Evolutionary conservation across 1,139 yeast genomes (phyloP), one percentile per base, ranked within the genome.

Genomic region (Geotrichum fermentans): DNA sequence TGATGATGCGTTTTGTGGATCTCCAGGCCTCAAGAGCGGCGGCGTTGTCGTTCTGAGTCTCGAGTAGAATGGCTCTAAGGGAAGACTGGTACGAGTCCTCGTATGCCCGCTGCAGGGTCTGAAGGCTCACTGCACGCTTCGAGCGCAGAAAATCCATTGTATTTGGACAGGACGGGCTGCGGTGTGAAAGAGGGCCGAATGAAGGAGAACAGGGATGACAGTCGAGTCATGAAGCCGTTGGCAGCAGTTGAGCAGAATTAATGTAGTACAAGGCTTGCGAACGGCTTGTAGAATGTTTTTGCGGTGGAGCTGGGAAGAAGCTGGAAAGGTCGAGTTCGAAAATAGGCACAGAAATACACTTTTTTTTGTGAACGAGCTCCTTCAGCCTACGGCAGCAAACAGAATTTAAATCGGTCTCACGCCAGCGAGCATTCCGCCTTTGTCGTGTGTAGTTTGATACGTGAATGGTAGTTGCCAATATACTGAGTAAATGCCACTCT

Each of bases 51-150:
- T 63, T 62, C 48, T 62, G 55, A 22, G 66, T 59, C 47, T 68
- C 72, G 38, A 64, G 56, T 30, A 67, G 60, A 13, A 67, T 65
- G 24, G 69, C 61, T 52, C 67, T 67, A 21, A 68, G 59, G 7
- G 69, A 63, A 37, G 62, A 55, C 55, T 66, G 64, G 53, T 68
- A 67, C 14, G 70, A 69, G 36, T 65, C 71, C 43, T 68, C 68
- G 54, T 68, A 67, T 14, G 65, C 58, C 37, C 55, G 53, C 52
- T 66, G 69, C 41, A 68, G 49, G 28, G 45, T 35, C n/a, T 40
- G 43, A 10, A 51, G 41, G 26, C 45, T 45, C 26, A 20, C 29
- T 6, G 28, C 28, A 7, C 49, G 43, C 35, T 51, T 51, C 22
- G 22, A 26, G n/a, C 45, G 44, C n/a, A 47, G 34, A 37, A 51